Percentiles rank a stretch among this genome's conserved stretches.
Conservation (phyloP, 2,329 filamentous ascomycete species). For the Mollisia scopiformis region DNA sequence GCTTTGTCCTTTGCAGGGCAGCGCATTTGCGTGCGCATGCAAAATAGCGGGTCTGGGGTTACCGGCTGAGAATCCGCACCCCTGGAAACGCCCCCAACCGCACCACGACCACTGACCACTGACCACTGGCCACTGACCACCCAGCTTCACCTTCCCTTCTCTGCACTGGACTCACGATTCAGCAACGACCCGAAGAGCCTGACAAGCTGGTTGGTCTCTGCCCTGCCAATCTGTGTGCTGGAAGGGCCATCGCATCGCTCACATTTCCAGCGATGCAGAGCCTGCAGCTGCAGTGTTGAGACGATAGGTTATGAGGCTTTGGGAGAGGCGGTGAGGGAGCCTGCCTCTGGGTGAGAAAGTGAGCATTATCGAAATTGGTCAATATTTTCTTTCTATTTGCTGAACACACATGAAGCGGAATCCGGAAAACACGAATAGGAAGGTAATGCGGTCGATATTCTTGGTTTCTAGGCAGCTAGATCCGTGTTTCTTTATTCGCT, state of each 20-base stretch:
- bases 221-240: background rate
- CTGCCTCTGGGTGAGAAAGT: background rate
- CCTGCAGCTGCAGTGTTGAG: background rate
- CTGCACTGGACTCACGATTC: background rate
- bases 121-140: background rate
- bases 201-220: background rate
- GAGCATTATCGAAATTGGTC: background rate
- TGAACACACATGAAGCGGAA: background rate
- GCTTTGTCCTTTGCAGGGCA: background rate
- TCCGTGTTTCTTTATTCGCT: background rate
- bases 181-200: background rate
- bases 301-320: conserved; percentile 3
- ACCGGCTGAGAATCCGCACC: background rate
- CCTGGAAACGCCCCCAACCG: background rate
- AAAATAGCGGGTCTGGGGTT: conserved; percentile 1
- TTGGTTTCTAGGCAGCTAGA: background rate
- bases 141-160: background rate
- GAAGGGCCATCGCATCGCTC: conserved; percentile 1
- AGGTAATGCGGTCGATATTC: background rate
- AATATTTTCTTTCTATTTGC: background rate
- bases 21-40: background rate
- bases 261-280: conserved; percentile 4
- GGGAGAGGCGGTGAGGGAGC: background rate
- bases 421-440: background rate
- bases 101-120: too few relatives aligned